phyloP scores from a whole-genome alignment of 768 basidiomycete genomes.

The Boletus rubroflammeus region DNA sequence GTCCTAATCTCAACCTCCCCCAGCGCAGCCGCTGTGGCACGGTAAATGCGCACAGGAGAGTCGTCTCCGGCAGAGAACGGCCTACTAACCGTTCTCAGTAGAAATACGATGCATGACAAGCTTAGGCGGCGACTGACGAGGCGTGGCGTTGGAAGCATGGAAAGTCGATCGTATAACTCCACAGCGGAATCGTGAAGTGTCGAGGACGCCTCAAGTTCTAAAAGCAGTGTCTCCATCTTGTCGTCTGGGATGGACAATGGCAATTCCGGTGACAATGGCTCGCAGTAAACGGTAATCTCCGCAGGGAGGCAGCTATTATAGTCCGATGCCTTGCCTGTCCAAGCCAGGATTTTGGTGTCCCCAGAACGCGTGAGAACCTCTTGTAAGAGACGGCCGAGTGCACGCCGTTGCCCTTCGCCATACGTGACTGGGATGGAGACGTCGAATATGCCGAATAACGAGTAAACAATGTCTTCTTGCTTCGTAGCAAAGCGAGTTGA shows the following conservation, averaged over 20 bases:
- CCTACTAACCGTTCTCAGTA: conserved; percentile 7
- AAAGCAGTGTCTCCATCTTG: conserved; percentile 7
- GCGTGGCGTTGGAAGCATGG: conserved; percentile 10
- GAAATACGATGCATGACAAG: conserved; percentile 14
- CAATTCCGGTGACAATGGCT: conserved; percentile 1
- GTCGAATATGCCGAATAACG: conserved; percentile 25
- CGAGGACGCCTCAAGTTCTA: neutral
- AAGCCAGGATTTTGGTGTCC: conserved; percentile 13
- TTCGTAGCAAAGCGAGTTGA: conserved; percentile 21
- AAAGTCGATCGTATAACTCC: conserved; percentile 9
- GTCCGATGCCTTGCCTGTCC: conserved; percentile 18
- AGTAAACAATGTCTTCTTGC: conserved; percentile 27
- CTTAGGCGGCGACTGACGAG: conserved; percentile 16
- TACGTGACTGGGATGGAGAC: conserved; percentile 18
- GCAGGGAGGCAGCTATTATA: conserved; percentile 26
- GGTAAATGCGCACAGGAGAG: conserved; percentile 6
- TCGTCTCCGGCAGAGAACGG: neutral
- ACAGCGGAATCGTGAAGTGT: conserved; percentile 4
- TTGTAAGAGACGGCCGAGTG: conserved; percentile 21
- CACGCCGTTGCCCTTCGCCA: conserved; percentile 24
- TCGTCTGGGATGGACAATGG: conserved; percentile 6
- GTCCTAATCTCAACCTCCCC: conserved; percentile 12
- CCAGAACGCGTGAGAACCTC: conserved; percentile 15
- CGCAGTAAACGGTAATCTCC: conserved; percentile 16
- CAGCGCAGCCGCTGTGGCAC: conserved; percentile 7